Evolutionary conservation across 2,329 filamentous ascomycete genomes (phyloP).

Genomic region (Pseudogymnoascus sp.): DNA sequence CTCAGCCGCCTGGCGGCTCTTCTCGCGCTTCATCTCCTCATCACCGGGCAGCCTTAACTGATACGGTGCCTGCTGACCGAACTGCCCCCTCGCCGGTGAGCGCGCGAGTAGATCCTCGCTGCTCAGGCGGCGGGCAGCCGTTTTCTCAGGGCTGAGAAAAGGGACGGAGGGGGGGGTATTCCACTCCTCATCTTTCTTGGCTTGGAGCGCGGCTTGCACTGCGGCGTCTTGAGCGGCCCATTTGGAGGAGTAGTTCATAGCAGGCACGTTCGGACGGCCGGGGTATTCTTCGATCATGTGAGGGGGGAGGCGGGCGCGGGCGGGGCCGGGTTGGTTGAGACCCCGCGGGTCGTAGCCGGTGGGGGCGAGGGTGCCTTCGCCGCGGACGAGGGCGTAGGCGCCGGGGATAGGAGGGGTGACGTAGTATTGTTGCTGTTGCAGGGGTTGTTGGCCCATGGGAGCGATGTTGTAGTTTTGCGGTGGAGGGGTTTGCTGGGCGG

Average conservation of each 20-base stretch:
- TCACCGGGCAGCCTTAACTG: constrained; percentile 20
- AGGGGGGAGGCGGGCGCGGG: not conserved
- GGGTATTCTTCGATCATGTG: not conserved
- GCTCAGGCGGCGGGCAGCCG: constrained; percentile 13
- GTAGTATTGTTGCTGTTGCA: constrained; percentile 21
- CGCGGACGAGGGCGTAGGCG: constrained; percentile 24
- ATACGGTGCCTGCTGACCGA: constrained; percentile 26
- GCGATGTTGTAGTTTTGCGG: not conserved
- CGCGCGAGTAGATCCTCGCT: constrained; percentile 24
- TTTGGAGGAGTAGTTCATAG: not conserved
- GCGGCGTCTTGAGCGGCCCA: not conserved
- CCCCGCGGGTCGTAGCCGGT: constrained; percentile 23
- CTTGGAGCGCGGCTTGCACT: not conserved
- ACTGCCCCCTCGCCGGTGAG: constrained; percentile 20
- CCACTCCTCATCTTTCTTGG: not conserved
- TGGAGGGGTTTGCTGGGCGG: not conserved
- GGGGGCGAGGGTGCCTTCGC: constrained; percentile 21
- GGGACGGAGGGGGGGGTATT: not conserved
- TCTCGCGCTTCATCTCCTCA: constrained; percentile 4
- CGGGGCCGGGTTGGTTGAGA: constrained; percentile 10
- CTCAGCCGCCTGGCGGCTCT: not conserved
- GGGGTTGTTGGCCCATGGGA: constrained; percentile 11
- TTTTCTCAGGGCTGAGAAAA: not conserved
- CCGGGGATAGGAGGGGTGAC: constrained; percentile 26
- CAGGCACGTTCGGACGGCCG: not conserved